Conservation (phyloP, 306 rosid species). For the Betula pendula region DNA sequence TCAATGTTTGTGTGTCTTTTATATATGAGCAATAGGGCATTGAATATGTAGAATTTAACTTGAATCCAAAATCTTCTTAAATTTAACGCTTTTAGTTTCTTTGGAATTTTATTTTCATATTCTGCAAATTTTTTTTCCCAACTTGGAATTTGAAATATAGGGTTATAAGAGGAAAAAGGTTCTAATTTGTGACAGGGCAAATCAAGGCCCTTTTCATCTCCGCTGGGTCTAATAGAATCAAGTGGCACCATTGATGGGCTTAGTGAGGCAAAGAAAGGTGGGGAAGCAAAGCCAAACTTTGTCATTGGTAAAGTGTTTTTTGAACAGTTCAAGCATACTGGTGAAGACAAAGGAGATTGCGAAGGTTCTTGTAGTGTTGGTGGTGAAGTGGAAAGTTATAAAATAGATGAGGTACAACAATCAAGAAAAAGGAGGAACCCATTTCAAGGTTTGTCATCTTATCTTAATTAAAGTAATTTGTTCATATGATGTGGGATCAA, state of each 20-base stretch:
- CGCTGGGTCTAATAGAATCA: conserved; percentile 40
- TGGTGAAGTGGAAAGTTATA: conserved; percentile 38
- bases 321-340: conserved; percentile 60
- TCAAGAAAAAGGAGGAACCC: conserved; percentile 67
- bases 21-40: neutral
- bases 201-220: conserved; percentile 65
- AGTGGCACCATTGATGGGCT: conserved; percentile 24
- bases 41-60: neutral
- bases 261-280: conserved; percentile 32
- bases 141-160: neutral
- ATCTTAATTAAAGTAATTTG: conserved; percentile 9
- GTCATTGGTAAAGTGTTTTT: conserved; percentile 45
- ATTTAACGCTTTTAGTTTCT: neutral
- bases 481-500: neutral
- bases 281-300: conserved; percentile 33
- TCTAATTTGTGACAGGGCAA: conserved; percentile 48
- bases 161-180: conserved; percentile 1
- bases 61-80: neutral
- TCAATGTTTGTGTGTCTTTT: neutral
- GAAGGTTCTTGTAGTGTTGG: conserved; percentile 27
- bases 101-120: neutral
- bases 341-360: conserved; percentile 33
- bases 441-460: conserved; percentile 51
- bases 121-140: conserved; percentile 13
- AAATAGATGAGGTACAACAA: conserved; percentile 29